Base-by-base conservation (phyloP, 441 rosid species). In the Hura crepitans region DNA sequence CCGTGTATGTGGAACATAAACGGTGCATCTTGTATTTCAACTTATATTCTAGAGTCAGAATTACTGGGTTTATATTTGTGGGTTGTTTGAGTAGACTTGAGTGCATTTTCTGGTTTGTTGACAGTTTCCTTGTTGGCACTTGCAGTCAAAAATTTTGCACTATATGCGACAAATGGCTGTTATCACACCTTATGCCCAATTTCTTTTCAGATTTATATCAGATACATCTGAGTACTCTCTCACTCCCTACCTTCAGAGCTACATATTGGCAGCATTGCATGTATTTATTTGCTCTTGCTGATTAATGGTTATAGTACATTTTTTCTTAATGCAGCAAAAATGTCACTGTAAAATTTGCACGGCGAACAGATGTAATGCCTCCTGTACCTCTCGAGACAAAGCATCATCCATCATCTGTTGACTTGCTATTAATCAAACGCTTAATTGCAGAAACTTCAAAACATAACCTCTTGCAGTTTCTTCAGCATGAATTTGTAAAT, bases 81-180 rank as follows among this genome's bases (percentile, higher is more conserved):
- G 62, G 37, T 54, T 12, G 6, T 33, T 46, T 22, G 50, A 22
- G 43, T 8, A 54, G 25, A 33, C 15, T 47, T 25, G 5, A 54
- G 42, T 62, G 45, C 15, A 17, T 15, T 15, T 47, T 37, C 47
- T 68, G 9, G 43, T 49, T 42, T n/a, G 47, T 35, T 43, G 20
- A 53, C 39, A 55, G 22, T 50, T 42, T 58, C 57, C 31, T 35
- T 79, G 25, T 58, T 79, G 55, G 68, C 60, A 45, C 70, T 42
- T 85, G 78, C 89, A 92, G 99, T 92, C 97, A 61, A 94, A 92
- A 82, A 92, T 94, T 80, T 85, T 92, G 89, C 99, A 94, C 79
- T 94, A 89, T 79, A 90, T 94, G 96, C 85, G 99, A 74, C 97
- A 94, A 79, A 94, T 94, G 99, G 99, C 99, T 77, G 97, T 94